Conservation (phyloP, 2,329 filamentous ascomycete species). For the Ophiosphaerella korrae region DNA sequence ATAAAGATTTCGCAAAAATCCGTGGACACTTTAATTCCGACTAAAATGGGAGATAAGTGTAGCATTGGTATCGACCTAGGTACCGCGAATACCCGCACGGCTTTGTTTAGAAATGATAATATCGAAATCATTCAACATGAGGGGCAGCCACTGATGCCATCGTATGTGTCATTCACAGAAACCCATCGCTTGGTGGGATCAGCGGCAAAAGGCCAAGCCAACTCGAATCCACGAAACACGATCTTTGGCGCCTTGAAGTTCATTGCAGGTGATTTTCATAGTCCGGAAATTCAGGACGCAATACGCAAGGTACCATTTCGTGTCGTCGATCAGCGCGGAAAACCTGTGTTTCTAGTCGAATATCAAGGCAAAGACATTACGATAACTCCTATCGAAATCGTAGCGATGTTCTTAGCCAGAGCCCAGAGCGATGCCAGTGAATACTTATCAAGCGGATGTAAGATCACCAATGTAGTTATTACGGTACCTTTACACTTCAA, state of each 20-base stretch:
- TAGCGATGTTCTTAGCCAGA: conserved; percentile 77
- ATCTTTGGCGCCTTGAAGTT: conserved; percentile 46
- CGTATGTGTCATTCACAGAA: conserved; percentile 90
- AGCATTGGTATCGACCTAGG: conserved; percentile 34
- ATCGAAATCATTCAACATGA: conserved; percentile 33
- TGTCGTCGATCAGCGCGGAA: conserved; percentile 79
- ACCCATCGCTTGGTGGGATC: conserved; percentile 93
- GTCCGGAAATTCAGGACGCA: conserved; percentile 75
- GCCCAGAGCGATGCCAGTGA: conserved; percentile 77
- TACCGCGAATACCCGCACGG: conserved; percentile 30
- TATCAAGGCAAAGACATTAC: conserved; percentile 66
- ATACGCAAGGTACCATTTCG: conserved; percentile 96
- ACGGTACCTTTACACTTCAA: conserved; percentile 95
- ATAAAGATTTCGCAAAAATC: no score
- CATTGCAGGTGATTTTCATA: conserved; percentile 51
- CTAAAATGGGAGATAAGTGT: background rate
- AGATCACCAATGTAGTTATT: conserved; percentile 80
- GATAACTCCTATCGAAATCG: conserved; percentile 76
- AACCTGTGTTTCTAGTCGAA: conserved; percentile 77
- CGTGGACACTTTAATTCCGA: no score
- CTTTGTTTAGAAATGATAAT: conserved; percentile 23
- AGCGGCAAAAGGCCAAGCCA: conserved; percentile 55
- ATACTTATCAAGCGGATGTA: conserved; percentile 69
- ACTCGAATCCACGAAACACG: conserved; percentile 49
- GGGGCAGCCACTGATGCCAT: conserved; percentile 46